A percentile compares a stretch with the other conserved stretches of the same genome.
These are phyloP conservation scores for Aspergillus pseudoglaucus DNA, from an alignment of 2,329 filamentous ascomycete species.

Conservation along the genomic window DNA sequence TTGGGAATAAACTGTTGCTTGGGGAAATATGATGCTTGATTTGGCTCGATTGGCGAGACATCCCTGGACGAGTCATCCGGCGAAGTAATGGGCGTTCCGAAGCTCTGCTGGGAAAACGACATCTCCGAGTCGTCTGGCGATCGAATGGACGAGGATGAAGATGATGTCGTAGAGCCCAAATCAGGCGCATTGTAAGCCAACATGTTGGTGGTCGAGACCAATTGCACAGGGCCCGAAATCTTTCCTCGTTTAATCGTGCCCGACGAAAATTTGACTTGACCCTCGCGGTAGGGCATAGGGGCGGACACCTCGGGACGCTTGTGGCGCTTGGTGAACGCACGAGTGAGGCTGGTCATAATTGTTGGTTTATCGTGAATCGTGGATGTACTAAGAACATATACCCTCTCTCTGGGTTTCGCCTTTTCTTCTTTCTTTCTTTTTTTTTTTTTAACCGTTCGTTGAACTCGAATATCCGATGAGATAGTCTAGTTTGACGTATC, in stretches of 20 bases:
- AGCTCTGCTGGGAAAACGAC: slow-evolving; percentile 41
- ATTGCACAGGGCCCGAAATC: slow-evolving; percentile 80
- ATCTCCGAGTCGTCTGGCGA: slow-evolving; percentile 67
- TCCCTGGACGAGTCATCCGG: slow-evolving; percentile 44
- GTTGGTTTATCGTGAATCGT: not conserved
- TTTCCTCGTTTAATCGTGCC: slow-evolving; percentile 42
- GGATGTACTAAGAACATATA: not conserved
- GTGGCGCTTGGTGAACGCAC: slow-evolving; percentile 44
- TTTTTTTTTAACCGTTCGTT: slow-evolving; percentile 3
- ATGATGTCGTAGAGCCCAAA: slow-evolving; percentile 47
- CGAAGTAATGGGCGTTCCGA: slow-evolving; percentile 44
- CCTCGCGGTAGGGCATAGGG: slow-evolving; percentile 39
- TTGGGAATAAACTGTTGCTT: slow-evolving; percentile 55
- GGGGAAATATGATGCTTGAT: slow-evolving; percentile 57
- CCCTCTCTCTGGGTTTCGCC: slow-evolving; percentile 1
- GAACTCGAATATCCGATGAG: slow-evolving; percentile 8
- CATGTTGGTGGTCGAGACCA: slow-evolving; percentile 93
- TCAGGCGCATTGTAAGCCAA: slow-evolving; percentile 92
- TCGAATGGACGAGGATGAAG: slow-evolving; percentile 48
- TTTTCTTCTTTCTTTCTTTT: slow-evolving; percentile 2
- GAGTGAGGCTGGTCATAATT: slow-evolving; percentile 34
- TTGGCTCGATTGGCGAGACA: slow-evolving; percentile 26
- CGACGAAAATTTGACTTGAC: slow-evolving; percentile 38
- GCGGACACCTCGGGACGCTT: slow-evolving; percentile 42
- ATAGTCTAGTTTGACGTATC: slow-evolving; percentile 5